Conservation (phyloP, 2,329 filamentous ascomycete species). For the Venturiaceae sp. region DNA sequence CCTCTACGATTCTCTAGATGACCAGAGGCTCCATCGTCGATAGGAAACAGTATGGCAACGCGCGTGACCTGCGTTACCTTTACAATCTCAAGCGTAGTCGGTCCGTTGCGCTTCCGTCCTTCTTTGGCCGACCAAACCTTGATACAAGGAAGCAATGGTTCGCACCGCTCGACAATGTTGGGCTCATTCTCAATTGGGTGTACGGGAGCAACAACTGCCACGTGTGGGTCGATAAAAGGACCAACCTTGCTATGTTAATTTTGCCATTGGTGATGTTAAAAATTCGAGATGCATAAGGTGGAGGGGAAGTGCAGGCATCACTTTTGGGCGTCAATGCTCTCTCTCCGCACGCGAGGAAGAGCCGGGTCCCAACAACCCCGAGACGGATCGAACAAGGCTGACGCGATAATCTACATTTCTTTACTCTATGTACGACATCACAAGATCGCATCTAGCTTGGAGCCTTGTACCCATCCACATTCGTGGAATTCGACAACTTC, state of each 20-base stretch:
- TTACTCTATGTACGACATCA: background rate
- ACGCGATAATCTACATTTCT: too few relatives aligned
- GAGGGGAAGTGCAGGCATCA: background rate
- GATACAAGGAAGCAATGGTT: background rate
- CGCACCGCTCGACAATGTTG: background rate
- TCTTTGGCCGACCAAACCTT: background rate
- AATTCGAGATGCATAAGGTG: background rate
- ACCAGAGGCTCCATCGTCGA: too few relatives aligned
- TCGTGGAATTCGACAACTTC: slow-evolving; percentile 38
- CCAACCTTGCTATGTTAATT: background rate
- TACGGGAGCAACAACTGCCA: background rate
- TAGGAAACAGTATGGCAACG: too few relatives aligned
- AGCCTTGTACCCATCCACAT: slow-evolving; percentile 30
- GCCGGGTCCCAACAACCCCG: background rate
- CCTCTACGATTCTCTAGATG: too few relatives aligned
- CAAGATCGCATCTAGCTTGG: background rate
- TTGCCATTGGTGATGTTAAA: background rate
- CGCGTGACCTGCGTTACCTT: too few relatives aligned
- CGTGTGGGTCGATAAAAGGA: background rate
- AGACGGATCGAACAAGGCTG: too few relatives aligned
- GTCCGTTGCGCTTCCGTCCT: background rate
- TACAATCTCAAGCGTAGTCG: background rate
- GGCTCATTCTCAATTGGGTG: background rate
- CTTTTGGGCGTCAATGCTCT: background rate
- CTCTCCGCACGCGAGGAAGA: background rate